These are phyloP conservation scores for Dipodascus geniculatus DNA, from an alignment of 805 yeast species.

Conservation along the genomic window DNA sequence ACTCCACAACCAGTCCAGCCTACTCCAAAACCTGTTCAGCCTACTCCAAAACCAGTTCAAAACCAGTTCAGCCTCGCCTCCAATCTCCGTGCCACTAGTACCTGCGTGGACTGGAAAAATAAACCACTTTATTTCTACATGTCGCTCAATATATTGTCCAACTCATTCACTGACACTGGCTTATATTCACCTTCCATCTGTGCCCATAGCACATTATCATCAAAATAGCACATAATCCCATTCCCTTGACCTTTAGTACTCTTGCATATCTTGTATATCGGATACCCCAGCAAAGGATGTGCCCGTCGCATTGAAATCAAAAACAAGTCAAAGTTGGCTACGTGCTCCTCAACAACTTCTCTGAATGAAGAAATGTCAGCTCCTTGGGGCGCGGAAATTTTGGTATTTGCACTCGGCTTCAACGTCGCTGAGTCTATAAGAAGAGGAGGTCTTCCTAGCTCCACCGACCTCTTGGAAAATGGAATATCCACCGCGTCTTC, in stretches of 20 bases:
- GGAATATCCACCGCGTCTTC: conserved; percentile 21
- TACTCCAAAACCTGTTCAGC: too few relatives aligned
- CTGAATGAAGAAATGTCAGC: conserved; percentile 34
- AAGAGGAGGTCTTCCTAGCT: background rate
- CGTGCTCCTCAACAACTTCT: conserved; percentile 54
- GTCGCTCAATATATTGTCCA: background rate
- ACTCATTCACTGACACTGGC: conserved; percentile 27
- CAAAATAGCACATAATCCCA: conserved; percentile 37
- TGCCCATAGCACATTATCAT: conserved; percentile 54
- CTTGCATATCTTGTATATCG: conserved; percentile 32
- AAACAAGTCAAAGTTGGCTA: conserved; percentile 38
- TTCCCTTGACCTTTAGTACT: conserved; percentile 22
- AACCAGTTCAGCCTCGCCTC: too few relatives aligned
- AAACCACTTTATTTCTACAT: background rate
- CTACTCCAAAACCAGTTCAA: background rate
- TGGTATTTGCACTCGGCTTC: too few relatives aligned
- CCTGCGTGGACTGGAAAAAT: background rate
- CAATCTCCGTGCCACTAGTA: background rate
- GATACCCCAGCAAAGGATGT: conserved; percentile 31
- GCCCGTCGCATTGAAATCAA: conserved; percentile 28
- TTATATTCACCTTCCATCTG: conserved; percentile 24
- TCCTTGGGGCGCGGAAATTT: conserved; percentile 1
- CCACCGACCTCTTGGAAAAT: background rate
- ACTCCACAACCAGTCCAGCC: background rate
- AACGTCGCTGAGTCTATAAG: too few relatives aligned